A percentile compares a stretch with the other conserved stretches of the same genome.
phyloP scores from a whole-genome alignment of 805 yeast genomes.

The Candida bentonensis region DNA sequence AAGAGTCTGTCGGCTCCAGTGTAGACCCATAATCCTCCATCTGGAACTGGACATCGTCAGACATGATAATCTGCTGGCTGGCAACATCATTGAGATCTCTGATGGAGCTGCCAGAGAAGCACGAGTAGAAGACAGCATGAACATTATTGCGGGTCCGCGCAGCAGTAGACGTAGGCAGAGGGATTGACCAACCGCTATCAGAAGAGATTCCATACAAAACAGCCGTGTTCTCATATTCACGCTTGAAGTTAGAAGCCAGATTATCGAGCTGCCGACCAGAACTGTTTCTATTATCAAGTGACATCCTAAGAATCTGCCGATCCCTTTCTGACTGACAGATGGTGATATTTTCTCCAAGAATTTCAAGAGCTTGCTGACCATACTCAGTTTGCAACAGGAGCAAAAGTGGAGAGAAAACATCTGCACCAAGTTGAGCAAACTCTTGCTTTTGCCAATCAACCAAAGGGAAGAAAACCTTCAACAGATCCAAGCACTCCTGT shows the following conservation, averaged over 20 bases:
- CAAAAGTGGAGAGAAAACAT: conserved; percentile 77
- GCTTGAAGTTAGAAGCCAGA: conserved; percentile 14
- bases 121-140: conserved; percentile 87
- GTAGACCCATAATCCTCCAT: conserved; percentile 35
- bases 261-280: conserved; percentile 31
- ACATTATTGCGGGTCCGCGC: conserved; percentile 83
- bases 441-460: conserved; percentile 67
- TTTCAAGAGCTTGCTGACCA: conserved; percentile 82
- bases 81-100: not conserved
- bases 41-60: conserved; percentile 31
- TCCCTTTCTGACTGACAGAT: conserved; percentile 89
- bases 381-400: conserved; percentile 68
- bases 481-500: conserved; percentile 59
- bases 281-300: conserved; percentile 56
- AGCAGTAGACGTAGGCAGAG: conserved; percentile 87
- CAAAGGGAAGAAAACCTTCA: conserved; percentile 61
- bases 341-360: conserved; percentile 67
- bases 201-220: conserved; percentile 91
- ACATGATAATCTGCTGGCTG: not conserved
- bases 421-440: conserved; percentile 87
- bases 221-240: conserved; percentile 73
- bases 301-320: conserved; percentile 81
- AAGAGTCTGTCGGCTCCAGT: conserved; percentile 29
- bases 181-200: conserved; percentile 93
- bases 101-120: conserved; percentile 28